Base-by-base conservation (phyloP, 768 basidiomycete species). In the Xerocomus potaroensis region DNA sequence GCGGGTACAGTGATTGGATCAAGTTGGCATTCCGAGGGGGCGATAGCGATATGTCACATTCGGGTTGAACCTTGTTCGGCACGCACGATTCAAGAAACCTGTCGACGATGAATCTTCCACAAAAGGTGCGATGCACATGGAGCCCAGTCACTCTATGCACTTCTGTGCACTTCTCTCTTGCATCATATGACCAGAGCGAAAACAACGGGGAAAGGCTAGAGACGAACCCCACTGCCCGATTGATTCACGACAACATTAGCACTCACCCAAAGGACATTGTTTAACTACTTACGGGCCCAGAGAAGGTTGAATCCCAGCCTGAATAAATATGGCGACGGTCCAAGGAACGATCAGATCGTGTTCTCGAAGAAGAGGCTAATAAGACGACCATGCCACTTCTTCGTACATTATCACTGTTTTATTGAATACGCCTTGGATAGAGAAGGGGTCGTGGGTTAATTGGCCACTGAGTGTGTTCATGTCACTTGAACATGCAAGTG, bases 121-220 rank as follows among this genome's bases (percentile, higher is more conserved):
- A 38, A 62, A 63, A 58, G 61, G 48, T 45, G 44, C 41, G 47
- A 49, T 54, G 32, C 47, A 22, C 41, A 49, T 48, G 54, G 27
- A 26, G 32, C 18, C 29, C 40, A 47, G 45, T 48, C 52, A 57
- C 51, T 57, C 51, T 63, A 58, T 59, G 54, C 50, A 64, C 59
- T 53, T 49, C 19, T 30, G 51, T 49, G 24, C 27, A 12, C 60
- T 63, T 64, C 62, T 63, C 57, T 63, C 46, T 62, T 61, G 61
- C 36, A 50, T 52, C 47, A 46, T 32, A 45, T 45, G 27, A 56
- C 42, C 45, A n/a, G 45, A 23, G 55, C 56, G 59, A 58, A 60
- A 52, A 54, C 53, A 50, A 47, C 59, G 56, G 56, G 42, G 53
- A 57, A 57, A 61, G 33, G 41, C 38, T 33, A 46, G 51, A 42